phyloP scores from a whole-genome alignment of 2,329 filamentous ascomycete genomes.

The Trichoderma semiorbis region DNA sequence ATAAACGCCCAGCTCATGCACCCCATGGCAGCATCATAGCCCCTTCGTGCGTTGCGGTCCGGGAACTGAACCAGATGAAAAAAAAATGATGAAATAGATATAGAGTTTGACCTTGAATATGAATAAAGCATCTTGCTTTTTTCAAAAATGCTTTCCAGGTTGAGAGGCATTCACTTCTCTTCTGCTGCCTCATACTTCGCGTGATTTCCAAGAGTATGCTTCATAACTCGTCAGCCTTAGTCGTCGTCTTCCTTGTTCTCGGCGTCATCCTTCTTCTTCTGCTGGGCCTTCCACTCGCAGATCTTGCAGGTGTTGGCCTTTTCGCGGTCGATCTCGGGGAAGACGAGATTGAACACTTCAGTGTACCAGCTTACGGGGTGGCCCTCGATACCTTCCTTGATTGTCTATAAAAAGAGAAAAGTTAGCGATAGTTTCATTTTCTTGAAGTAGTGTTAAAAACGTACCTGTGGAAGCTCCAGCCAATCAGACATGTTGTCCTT shows the following conservation, averaged over 20 bases:
- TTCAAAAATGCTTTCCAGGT: not conserved
- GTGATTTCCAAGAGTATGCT: not conserved
- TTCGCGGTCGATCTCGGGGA: slow-evolving; percentile 72
- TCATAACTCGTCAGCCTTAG: slow-evolving; percentile 22
- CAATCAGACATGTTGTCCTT: slow-evolving; percentile 95
- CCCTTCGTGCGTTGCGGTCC: not conserved
- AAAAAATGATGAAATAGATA: not conserved
- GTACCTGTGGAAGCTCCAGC: slow-evolving; percentile 92
- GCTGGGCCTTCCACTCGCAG: slow-evolving; percentile 48
- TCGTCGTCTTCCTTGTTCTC: slow-evolving; percentile 36
- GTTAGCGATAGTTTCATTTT: not conserved
- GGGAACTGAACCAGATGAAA: not conserved
- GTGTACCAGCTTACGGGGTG: slow-evolving; percentile 89
- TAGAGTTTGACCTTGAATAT: not conserved
- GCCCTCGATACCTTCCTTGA: slow-evolving; percentile 93
- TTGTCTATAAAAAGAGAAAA: slow-evolving; percentile 63
- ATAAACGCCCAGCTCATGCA: slow-evolving; percentile 19
- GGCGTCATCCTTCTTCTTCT: slow-evolving; percentile 36
- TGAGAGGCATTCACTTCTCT: not conserved
- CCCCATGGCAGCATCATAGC: not conserved
- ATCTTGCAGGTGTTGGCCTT: slow-evolving; percentile 72
- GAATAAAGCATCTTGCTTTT: not conserved
- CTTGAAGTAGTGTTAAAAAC: slow-evolving; percentile 34
- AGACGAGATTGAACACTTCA: slow-evolving; percentile 89
- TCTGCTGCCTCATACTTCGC: not conserved